Evolutionary conservation across 2,329 filamentous ascomycete genomes (phyloP), one percentile per base, ranked within the genome.

Genomic region (Annulohypoxylon truncatum): DNA sequence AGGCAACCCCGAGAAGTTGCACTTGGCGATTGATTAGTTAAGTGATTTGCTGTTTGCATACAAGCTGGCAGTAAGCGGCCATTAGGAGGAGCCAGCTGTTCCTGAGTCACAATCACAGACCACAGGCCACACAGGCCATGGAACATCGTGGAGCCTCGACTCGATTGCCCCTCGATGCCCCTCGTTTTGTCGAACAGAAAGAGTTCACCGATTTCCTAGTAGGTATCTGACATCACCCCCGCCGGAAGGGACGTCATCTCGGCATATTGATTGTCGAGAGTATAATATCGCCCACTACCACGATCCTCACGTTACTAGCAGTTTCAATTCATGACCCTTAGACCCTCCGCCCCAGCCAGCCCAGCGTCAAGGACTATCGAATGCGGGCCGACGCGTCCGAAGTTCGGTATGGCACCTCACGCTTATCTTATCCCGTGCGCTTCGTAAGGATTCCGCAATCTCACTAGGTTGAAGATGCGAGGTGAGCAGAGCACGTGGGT

Each of bases 31-130:
- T 66, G 68, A 61, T 70, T 61, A 68, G 65, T 70, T 64, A 70
- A 68, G 57, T 70, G 68, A 70, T 70, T 64, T 70, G 52, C 68
- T 66, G 68, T 58, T 59, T 70, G 68, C 68, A 66, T 70, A 65
- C 63, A 60, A 54, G 51, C 54, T 66, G 60, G 59, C 60, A 69
- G 65, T 68, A 67, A 68, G 59, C 60, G 56, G 61, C 61, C 62
- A 64, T 67, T 68, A 46, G 61, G 54, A 56, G 54, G 42, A 57
- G 40, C 48, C 59, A 68, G 57, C 47, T 62, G 62, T 66, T 65
- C 66, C 61, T 68, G 61, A 68, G 60, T 60, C 61, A 67, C 60
- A 53, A 38, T 10, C 26, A 33, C n/a, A 31, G 48, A 47, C 42
- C 54, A n/a, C 47, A 48, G 44, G 18, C 9, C 20, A 4, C 8